Percentiles rank a stretch among this genome's conserved stretches.
Evolutionary conservation across 2,329 filamentous ascomycete genomes (phyloP).

Genomic region (Neofusicoccum parvum): DNA sequence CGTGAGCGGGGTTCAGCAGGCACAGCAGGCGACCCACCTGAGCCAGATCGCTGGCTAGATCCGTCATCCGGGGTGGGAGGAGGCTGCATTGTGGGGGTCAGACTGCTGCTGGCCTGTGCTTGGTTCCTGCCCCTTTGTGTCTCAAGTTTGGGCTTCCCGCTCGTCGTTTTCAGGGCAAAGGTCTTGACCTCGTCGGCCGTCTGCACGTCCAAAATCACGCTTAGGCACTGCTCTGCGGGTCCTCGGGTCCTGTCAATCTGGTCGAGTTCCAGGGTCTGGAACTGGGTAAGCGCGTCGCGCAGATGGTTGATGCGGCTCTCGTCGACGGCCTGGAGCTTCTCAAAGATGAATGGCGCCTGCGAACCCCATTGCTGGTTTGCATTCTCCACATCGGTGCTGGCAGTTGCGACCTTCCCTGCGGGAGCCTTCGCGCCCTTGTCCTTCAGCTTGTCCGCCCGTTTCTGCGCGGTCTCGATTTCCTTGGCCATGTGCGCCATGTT

Average conservation of each 20-base stretch:
- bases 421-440: conserved; percentile 78
- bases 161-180: conserved; percentile 57
- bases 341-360: conserved; percentile 92
- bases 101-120: conserved; percentile 6
- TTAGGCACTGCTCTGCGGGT: conserved; percentile 77
- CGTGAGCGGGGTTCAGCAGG: conserved; percentile 17
- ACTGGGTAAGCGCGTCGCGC: conserved; percentile 86
- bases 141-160: conserved; percentile 38
- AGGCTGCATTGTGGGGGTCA: conserved; percentile 13
- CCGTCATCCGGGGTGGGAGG: conserved; percentile 53
- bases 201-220: conserved; percentile 80
- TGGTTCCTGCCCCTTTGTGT: conserved; percentile 32
- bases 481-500: conserved; percentile 81
- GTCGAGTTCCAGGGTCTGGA: conserved; percentile 90
- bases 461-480: conserved; percentile 81
- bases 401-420: conserved; percentile 75
- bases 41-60: conserved; percentile 57
- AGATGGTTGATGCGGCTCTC: conserved; percentile 88
- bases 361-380: conserved; percentile 89
- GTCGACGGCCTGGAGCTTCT: conserved; percentile 86
- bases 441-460: conserved; percentile 80
- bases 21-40: conserved; percentile 36
- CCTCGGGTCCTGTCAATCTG: conserved; percentile 75
- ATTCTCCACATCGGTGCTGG: conserved; percentile 71
- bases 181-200: conserved; percentile 83